Base-by-base conservation (phyloP, 768 basidiomycete species). In the Tulasnella sp. region DNA sequence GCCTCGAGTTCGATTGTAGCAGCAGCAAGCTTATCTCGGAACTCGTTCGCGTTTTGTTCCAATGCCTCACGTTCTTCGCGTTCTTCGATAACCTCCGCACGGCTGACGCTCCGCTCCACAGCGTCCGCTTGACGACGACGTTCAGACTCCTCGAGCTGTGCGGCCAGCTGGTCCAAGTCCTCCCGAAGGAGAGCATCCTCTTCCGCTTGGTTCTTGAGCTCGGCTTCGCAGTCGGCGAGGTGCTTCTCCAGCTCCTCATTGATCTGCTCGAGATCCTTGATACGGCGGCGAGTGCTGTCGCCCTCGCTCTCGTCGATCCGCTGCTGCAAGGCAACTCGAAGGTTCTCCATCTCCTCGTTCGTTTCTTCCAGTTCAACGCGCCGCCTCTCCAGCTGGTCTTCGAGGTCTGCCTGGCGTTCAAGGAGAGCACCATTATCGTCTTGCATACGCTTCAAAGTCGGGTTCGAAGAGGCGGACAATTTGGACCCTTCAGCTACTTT, bases 1-100 rank as follows among this genome's bases (percentile, higher is more conserved):
- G 93, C 90, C 82, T 93, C 91, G 36, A 94, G 83, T 82, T 94
- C 93, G 78, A 95, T 94, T 81, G 90, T 86, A 1, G 89, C 87
- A 0, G 92, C 93, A 0, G 93, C 93, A 11, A 93, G 85, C 82
- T 89, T 90, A 83, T 95, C 93, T 69, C 89, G 85, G 42, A 91
- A 82, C 0, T 89, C 86, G 79, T 93, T 93, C 70, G 52, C 42
- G 42, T 45, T 76, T 72, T 77, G 77, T 68, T 94, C 92, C n/a
- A 92, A 88, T 1, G 89, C 90, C 80, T 93, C 93, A 15, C 91
- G 85, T 76, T 91, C 90, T 78, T 93, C 92, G 22, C 88, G 84
- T 77, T 90, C 91, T 80, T 93, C 92, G 69, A 92, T 78, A 0
- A 91, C 83, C 82, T 89, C 87, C 2, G 88, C 91, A 8, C 93